These are phyloP conservation scores for Groenewaldozyma salmanticensis DNA, from an alignment of 805 yeast species.

Conservation along the genomic window DNA sequence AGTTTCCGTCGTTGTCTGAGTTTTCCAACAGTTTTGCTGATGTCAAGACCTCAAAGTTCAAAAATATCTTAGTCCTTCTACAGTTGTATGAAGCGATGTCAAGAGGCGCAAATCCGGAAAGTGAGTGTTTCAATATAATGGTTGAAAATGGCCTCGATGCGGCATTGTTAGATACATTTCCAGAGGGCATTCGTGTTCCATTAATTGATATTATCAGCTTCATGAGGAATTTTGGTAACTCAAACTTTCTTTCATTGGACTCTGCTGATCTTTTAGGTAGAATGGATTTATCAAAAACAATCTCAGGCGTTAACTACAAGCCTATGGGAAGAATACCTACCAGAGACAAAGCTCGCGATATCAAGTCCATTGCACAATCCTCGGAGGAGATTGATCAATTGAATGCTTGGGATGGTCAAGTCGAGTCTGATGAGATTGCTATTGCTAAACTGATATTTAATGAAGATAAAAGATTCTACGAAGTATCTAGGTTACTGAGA, in stretches of 20 bases:
- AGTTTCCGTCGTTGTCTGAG: conserved; percentile 10
- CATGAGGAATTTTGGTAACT: not conserved
- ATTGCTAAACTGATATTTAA: conserved; percentile 67
- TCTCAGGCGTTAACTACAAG: not conserved
- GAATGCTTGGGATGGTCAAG: conserved; percentile 59
- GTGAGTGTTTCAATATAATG: conserved; percentile 52
- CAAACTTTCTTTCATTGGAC: not conserved
- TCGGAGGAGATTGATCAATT: conserved; percentile 36
- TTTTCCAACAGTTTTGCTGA: no score
- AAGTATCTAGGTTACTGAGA: conserved; percentile 62
- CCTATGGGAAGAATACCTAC: not conserved
- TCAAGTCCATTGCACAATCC: conserved; percentile 33
- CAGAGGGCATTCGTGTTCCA: conserved; percentile 62
- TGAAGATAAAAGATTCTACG: conserved; percentile 69
- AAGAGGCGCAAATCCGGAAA: conserved; percentile 39
- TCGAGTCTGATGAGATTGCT: conserved; percentile 57
- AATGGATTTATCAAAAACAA: conserved; percentile 4
- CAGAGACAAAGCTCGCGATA: conserved; percentile 20
- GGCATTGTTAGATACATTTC: conserved; percentile 52
- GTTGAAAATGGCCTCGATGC: conserved; percentile 43
- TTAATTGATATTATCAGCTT: conserved; percentile 36
- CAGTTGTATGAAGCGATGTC: conserved; percentile 20
- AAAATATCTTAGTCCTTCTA: conserved; percentile 5
- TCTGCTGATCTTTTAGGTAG: conserved; percentile 1
- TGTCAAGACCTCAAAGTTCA: no score